Percentiles rank a stretch among this genome's conserved stretches.
Evolutionary conservation across 2,329 filamentous ascomycete genomes (phyloP).

Genomic region (Domatiomyces catenatus): DNA sequence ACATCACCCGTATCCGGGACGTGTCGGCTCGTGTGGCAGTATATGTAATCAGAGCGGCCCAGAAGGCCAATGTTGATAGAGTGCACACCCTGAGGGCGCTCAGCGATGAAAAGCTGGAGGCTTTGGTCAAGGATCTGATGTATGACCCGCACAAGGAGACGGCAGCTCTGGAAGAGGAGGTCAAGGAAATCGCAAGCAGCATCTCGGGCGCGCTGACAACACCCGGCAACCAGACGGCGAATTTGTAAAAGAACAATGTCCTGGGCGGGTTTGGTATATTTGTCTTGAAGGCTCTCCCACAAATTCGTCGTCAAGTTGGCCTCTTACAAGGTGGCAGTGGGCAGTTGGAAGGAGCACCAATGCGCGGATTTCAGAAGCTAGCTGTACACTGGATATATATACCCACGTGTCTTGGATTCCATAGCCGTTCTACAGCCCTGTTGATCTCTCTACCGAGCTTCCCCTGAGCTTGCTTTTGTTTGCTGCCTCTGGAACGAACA

Average conservation of each 20-base stretch:
- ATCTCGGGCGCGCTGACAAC: background rate
- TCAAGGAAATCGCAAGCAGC: conserved; percentile 10
- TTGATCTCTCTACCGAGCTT: background rate
- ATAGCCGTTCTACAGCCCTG: background rate
- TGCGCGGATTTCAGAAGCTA: background rate
- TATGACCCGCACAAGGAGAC: conserved; percentile 35
- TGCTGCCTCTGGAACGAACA: background rate
- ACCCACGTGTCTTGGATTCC: background rate
- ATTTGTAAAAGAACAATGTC: background rate
- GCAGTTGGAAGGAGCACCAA: background rate
- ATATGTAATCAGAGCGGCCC: conserved; percentile 84
- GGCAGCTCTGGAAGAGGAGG: conserved; percentile 30
- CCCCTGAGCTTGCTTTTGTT: background rate
- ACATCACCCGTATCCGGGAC: conserved; percentile 79
- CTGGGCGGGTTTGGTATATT: background rate
- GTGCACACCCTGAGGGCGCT: conserved; percentile 30
- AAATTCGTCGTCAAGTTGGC: too few species aligned
- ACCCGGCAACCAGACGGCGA: background rate
- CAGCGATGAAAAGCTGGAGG: conserved; percentile 29
- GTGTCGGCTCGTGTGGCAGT: conserved; percentile 74
- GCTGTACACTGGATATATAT: background rate
- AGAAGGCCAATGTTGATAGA: conserved; percentile 56
- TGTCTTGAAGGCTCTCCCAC: too few species aligned
- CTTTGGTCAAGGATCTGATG: conserved; percentile 35
- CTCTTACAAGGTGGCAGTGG: background rate